Evolutionary conservation across 331 rosid species (phyloP), one percentile per base, ranked within the genome.

Genomic region (Stylosanthes scabra): DNA sequence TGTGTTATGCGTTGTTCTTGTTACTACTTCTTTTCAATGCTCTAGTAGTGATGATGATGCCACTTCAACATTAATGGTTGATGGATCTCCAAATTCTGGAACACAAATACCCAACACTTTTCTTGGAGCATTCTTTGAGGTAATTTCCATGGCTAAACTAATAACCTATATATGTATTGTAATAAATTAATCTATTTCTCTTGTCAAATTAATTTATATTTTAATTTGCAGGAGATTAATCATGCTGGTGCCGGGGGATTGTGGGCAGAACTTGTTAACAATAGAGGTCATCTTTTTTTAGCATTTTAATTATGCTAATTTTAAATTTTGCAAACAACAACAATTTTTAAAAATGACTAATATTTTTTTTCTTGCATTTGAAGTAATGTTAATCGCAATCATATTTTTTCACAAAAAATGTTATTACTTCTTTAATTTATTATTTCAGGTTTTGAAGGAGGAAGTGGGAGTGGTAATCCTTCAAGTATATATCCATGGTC

Each of bases 261-360:
- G 63, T 92, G 96, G 97, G 87, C 93, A 14, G 96, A 92, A 85
- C 97, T 92, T 66, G 93, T 92, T 34, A 86, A 72, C 78, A 89
- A 92, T 74, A 81, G 92, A 84, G 96, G 97, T 87, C 49, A 96
- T 87, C 49, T 25, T 41, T 63, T n/a, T 63, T 9, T 45, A 27
- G 6, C 39, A 34, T 34, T 34, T 34, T 34, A 34, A 34, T 34
- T 34, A 34, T 34, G 39, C 4, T 34, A 34, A 34, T 34, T 34
- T 34, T 34, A 34, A 20, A 20, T 20, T 20, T 20, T 20, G 25
- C 25, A 20, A 20, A 20, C 25, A 20, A 20, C 25, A 20, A 20
- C 25, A 20, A 20, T n/a, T n/a, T 20, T 20, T 20, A 0, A 20
- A 20, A 20, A 20, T 20, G 25, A 20, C 25, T 20, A 20, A 20